These are phyloP conservation scores for Hericium coralloides DNA, from an alignment of 768 basidiomycete species.

Conservation along the genomic window DNA sequence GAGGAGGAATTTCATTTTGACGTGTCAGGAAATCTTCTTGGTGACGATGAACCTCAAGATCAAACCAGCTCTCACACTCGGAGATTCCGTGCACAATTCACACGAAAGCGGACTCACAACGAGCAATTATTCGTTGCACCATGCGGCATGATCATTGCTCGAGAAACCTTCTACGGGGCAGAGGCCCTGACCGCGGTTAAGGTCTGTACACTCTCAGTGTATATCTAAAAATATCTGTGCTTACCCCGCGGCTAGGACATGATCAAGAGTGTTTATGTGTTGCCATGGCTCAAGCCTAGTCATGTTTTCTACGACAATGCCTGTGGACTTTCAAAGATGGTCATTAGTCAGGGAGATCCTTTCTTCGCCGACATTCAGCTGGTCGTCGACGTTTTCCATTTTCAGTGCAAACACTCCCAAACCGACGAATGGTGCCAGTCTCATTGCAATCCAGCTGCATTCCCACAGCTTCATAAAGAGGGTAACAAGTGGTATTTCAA, in stretches of 20 bases:
- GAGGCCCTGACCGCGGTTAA: slow-evolving; percentile 9
- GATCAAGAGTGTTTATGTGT: neutral
- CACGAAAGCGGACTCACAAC: slow-evolving; percentile 12
- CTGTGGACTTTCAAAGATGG: neutral
- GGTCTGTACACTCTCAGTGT: slow-evolving; percentile 4
- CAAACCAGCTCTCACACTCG: neutral
- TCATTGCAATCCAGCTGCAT: slow-evolving; percentile 22
- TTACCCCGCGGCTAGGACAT: neutral
- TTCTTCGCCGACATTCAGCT: slow-evolving; percentile 7
- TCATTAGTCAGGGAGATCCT: neutral
- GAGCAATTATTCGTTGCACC: slow-evolving; percentile 13
- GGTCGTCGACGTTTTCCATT: slow-evolving; percentile 18
- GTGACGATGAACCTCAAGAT: no score
- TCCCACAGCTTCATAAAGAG: slow-evolving; percentile 15
- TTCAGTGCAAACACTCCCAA: slow-evolving; percentile 15
- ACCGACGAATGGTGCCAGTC: slow-evolving; percentile 15
- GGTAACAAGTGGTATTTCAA: slow-evolving; percentile 23
- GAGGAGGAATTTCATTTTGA: no score
- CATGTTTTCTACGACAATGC: neutral
- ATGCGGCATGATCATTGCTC: slow-evolving; percentile 11
- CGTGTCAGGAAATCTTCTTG: no score
- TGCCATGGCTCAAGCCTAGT: neutral
- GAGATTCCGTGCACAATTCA: neutral
- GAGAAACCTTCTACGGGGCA: slow-evolving; percentile 9
- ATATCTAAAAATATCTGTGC: neutral